Evolutionary conservation across 2,329 filamentous ascomycete genomes (phyloP), one percentile per base, ranked within the genome.

Genomic region (Pseudocercospora crystallina): DNA sequence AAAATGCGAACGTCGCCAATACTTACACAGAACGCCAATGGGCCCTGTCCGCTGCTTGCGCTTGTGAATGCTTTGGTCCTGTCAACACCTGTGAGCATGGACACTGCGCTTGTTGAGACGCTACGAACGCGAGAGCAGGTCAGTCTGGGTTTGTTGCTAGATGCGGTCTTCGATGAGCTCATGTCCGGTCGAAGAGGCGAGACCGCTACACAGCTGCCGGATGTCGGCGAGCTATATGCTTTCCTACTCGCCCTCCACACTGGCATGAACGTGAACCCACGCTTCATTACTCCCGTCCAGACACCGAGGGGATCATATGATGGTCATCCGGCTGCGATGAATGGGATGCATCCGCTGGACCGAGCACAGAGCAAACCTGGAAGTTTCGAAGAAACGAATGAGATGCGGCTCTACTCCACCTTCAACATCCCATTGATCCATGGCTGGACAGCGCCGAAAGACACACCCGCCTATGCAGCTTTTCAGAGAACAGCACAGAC

Each of bases 251-350:
- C 89, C 38, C 75, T 99, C 2, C 90, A 96, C 61, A 97, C 91
- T 0, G 94, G 94, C 33, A 96, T 99, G 89, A 99, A 97, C 63
- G 92, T 97, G 50, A 99, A 99, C 59, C 94, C 94, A 2, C 83
- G 87, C 14, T 94, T 96, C 57, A 79, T 95, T 7, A 80, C 89
- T 2, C 57, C 65, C 0, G 59, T 57, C 0, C 44, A 50, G 5
- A 56, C 56, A 1, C 63, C 56, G 0, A 41, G 59, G 32, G 62
- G 61, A 8, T 62, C 59, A 4, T 43, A 59, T 26, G 61, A 65
- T 37, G 56, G 51, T 8, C 49, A 60, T 40, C 60, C 62, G 1
- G 47, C 59, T 8, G 60, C 60, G 3, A 78, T 65, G 32, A 69
- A 68, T 40, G 53, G 69, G 17, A 64, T 73, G 43, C 68, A 58